Conservation (phyloP, 371 early-diverging fungal genomes). For the Mortierella sp. region DNA sequence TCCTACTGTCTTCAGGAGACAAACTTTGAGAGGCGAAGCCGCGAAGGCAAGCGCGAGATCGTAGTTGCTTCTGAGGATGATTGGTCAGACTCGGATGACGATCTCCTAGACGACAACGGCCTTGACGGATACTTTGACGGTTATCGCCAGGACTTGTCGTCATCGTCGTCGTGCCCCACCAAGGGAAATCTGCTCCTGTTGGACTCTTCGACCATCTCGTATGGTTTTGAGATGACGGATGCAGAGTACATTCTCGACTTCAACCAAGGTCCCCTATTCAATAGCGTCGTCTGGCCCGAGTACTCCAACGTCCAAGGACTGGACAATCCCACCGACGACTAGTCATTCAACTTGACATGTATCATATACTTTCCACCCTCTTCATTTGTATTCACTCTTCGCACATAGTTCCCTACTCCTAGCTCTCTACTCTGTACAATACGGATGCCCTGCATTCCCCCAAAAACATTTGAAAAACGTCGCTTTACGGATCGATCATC, state of each 20-base stretch:
- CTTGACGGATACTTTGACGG: neutral
- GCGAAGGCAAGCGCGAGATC: slow-evolving; percentile 32
- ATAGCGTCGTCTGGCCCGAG: slow-evolving; percentile 57
- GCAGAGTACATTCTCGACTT: slow-evolving; percentile 48
- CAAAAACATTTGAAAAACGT: slow-evolving; percentile 9
- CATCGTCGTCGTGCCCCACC: neutral
- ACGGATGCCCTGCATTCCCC: neutral
- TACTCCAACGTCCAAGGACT: slow-evolving; percentile 19
- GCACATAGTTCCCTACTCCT: neutral
- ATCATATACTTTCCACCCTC: neutral
- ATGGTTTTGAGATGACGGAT: slow-evolving; percentile 53
- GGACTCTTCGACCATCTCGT: slow-evolving; percentile 50
- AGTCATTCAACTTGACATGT: slow-evolving; percentile 1
- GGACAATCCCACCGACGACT: neutral
- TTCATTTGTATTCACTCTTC: neutral
- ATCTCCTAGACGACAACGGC: slow-evolving; percentile 33
- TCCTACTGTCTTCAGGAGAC: slow-evolving; percentile 16
- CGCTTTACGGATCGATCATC: neutral
- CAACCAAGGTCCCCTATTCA: slow-evolving; percentile 49
- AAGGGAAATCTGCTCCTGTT: slow-evolving; percentile 23
- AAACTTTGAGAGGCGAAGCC: slow-evolving; percentile 20
- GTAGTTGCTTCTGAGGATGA: slow-evolving; percentile 44
- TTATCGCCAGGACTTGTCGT: neutral
- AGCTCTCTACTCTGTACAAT: neutral
- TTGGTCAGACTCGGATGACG: slow-evolving; percentile 49